phyloP scores from a whole-genome alignment of 306 rosid genomes.

The Cucumis melo region DNA sequence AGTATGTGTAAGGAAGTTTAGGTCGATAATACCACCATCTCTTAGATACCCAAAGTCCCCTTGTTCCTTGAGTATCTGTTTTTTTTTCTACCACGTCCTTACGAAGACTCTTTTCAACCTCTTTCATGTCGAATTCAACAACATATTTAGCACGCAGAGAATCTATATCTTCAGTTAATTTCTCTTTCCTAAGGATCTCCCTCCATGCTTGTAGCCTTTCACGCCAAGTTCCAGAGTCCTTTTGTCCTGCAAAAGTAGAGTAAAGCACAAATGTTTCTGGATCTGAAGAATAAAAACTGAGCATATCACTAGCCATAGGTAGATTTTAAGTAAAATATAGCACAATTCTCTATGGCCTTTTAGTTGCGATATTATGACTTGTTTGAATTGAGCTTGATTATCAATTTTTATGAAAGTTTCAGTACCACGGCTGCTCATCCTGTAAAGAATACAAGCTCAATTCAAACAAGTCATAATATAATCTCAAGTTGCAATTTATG shows the following conservation, averaged over 20 bases:
- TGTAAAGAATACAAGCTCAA: background rate
- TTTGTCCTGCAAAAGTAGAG: constrained; percentile 33
- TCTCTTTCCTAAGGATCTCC: constrained; percentile 60
- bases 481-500: background rate
- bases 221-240: constrained; percentile 60
- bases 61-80: constrained; percentile 47
- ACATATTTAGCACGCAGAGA: constrained; percentile 57
- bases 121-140: constrained; percentile 93
- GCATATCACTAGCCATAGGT: background rate
- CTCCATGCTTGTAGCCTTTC: constrained; percentile 71
- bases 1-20: constrained; percentile 74
- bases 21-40: constrained; percentile 99
- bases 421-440: background rate
- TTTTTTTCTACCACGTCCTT: constrained; percentile 66
- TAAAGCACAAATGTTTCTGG: constrained; percentile 5
- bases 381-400: too few species aligned
- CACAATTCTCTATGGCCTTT: background rate
- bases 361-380: too few species aligned
- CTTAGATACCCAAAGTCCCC: constrained; percentile 82
- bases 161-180: constrained; percentile 41
- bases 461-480: background rate
- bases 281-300: background rate
- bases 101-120: constrained; percentile 90
- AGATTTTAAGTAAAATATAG: background rate
- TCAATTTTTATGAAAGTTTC: background rate